phyloP scores from a whole-genome alignment of 352 stramenopile species.

The Phytophthora pisi region DNA sequence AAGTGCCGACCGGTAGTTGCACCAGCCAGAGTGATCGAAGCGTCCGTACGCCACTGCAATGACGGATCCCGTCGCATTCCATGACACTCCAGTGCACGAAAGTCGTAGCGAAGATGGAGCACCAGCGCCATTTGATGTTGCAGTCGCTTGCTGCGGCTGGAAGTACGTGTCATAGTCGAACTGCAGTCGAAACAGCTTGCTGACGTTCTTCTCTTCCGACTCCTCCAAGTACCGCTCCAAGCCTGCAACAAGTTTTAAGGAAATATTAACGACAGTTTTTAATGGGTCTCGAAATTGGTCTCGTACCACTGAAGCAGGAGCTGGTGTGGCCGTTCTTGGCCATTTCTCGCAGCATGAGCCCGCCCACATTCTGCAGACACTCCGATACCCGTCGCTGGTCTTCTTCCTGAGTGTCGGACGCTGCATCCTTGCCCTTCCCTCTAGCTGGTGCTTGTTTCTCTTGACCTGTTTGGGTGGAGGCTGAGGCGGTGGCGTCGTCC shows the following conservation, averaged over 20 bases:
- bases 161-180: slow-evolving; percentile 83
- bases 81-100: slow-evolving; percentile 86
- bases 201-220: slow-evolving; percentile 68
- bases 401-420: slow-evolving; percentile 40
- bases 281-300: neutral
- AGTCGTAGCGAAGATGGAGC: slow-evolving; percentile 50
- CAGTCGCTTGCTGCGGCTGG: slow-evolving; percentile 38
- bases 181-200: slow-evolving; percentile 61
- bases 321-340: slow-evolving; percentile 44
- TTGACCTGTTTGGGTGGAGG: slow-evolving; percentile 52
- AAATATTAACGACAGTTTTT: neutral
- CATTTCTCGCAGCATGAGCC: slow-evolving; percentile 70
- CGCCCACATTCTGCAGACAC: slow-evolving; percentile 52
- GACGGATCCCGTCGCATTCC: slow-evolving; percentile 85
- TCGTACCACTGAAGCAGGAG: slow-evolving; percentile 50
- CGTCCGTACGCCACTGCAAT: slow-evolving; percentile 85
- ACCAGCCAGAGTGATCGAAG: slow-evolving; percentile 89
- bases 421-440: slow-evolving; percentile 33
- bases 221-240: slow-evolving; percentile 66
- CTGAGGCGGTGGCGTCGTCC: slow-evolving; percentile 34
- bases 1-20: slow-evolving; percentile 85
- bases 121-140: slow-evolving; percentile 4
- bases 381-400: slow-evolving; percentile 37
- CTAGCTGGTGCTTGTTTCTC: slow-evolving; percentile 34
- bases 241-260: slow-evolving; percentile 24